These are phyloP conservation scores for Mortierella claussenii DNA, from an alignment of 192 early-diverging fungal species.

Conservation along the genomic window DNA sequence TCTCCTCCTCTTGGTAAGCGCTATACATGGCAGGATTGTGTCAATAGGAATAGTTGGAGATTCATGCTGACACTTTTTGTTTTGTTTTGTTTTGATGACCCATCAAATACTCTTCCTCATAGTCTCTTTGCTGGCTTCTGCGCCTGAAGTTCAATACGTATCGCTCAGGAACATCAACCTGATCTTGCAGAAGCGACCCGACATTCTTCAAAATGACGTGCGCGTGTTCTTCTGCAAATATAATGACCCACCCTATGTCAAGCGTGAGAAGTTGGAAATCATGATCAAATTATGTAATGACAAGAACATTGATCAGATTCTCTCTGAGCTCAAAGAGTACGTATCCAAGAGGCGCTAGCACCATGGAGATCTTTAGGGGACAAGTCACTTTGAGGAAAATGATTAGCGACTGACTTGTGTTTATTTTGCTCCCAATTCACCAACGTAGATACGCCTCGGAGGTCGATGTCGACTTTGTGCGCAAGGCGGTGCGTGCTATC, in stretches of 20 bases:
- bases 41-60: too few species aligned
- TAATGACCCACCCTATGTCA: constrained; percentile 98
- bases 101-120: not conserved
- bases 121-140: constrained; percentile 87
- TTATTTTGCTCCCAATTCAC: too few species aligned
- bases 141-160: constrained; percentile 97
- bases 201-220: constrained; percentile 91
- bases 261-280: constrained; percentile 94
- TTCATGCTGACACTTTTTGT: too few species aligned
- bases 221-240: constrained; percentile 98
- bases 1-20: constrained; percentile 92
- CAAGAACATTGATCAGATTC: constrained; percentile 89
- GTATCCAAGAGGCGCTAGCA: too few species aligned
- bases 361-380: too few species aligned
- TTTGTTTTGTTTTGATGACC: too few species aligned
- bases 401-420: too few species aligned
- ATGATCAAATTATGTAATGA: constrained; percentile 90
- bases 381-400: too few species aligned
- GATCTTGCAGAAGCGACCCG: constrained; percentile 89
- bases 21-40: too few species aligned
- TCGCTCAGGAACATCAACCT: constrained; percentile 96
- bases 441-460: constrained; percentile 94
- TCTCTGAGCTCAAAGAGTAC: constrained; percentile 95
- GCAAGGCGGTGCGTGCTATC: constrained; percentile 89
- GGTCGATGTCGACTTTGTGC: constrained; percentile 97